Percentiles rank a stretch among this genome's conserved stretches.
Conservation (phyloP, 106 monocot genomes). For the Dendrobium officinale region DNA sequence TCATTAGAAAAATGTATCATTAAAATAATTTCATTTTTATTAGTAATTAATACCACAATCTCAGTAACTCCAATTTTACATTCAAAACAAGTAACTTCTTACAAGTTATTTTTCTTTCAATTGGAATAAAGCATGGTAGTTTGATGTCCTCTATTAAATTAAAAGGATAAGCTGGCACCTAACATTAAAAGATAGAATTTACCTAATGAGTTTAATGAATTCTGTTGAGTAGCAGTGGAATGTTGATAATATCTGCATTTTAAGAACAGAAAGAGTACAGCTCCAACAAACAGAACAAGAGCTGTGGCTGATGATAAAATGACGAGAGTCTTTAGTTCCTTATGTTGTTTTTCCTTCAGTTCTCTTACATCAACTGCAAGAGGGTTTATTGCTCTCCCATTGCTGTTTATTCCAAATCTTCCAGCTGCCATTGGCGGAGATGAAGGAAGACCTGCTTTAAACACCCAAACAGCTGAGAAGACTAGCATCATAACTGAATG, state of each 20-base stretch:
- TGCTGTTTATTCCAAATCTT: conserved; percentile 25
- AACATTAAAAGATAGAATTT: background rate
- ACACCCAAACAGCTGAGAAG: background rate
- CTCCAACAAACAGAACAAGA: conserved; percentile 37
- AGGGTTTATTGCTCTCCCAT: conserved; percentile 39
- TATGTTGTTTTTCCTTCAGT: conserved; percentile 37
- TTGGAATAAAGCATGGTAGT: background rate
- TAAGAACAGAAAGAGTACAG: conserved; percentile 42
- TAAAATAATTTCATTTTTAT: no score
- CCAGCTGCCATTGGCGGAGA: conserved; percentile 49
- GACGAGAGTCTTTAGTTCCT: conserved; percentile 32
- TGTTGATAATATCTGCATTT: conserved; percentile 19
- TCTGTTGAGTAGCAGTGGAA: conserved; percentile 7
- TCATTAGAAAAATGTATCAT: no score
- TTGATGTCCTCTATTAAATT: background rate
- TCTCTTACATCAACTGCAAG: conserved; percentile 61
- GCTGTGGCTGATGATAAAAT: conserved; percentile 51
- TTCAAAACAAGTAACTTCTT: no score
- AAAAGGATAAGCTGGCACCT: background rate
- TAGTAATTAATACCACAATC: no score
- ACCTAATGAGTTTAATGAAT: background rate
- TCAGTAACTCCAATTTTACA: no score
- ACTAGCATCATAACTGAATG: no score
- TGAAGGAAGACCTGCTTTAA: conserved; percentile 52
- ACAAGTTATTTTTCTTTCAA: background rate